Percentiles rank a stretch among this genome's conserved stretches.
phyloP scores from a whole-genome alignment of 2,329 filamentous ascomycete species.

The Plenodomus tracheiphilus region DNA sequence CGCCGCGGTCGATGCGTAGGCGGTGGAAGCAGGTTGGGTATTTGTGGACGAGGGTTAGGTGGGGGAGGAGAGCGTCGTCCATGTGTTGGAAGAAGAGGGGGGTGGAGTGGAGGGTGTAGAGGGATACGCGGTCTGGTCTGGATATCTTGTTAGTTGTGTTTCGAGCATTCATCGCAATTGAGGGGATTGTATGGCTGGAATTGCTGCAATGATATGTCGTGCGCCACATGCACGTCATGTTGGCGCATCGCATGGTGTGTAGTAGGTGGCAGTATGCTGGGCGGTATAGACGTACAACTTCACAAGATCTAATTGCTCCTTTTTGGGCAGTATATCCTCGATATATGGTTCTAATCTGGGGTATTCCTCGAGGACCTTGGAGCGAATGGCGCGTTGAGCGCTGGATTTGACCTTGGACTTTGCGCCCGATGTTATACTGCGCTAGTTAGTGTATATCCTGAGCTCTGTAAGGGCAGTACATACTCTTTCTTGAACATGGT shows the following conservation, averaged over 20 bases:
- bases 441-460: too few species aligned
- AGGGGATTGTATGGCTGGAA: too few species aligned
- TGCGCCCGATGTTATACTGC: slow-evolving; percentile 73
- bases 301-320: slow-evolving; percentile 83
- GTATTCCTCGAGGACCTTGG: slow-evolving; percentile 80
- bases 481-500: slow-evolving; percentile 46
- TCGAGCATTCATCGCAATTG: too few species aligned
- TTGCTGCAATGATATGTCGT: too few species aligned
- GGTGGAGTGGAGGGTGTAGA: slow-evolving; percentile 78
- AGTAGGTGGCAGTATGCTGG: too few species aligned
- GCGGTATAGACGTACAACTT: slow-evolving; percentile 69
- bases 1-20: slow-evolving; percentile 89
- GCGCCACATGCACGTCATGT: too few species aligned
- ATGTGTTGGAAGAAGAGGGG: slow-evolving; percentile 92
- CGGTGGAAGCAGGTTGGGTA: slow-evolving; percentile 84
- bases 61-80: slow-evolving; percentile 77
- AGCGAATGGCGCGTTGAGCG: slow-evolving; percentile 82
- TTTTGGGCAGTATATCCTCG: slow-evolving; percentile 94
- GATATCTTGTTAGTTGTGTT: slow-evolving; percentile 1
- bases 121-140: slow-evolving; percentile 82
- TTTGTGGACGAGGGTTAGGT: slow-evolving; percentile 85
- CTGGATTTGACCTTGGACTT: slow-evolving; percentile 98
- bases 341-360: slow-evolving; percentile 84
- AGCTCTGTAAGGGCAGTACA: background rate
- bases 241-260: too few species aligned